Evolutionary conservation across 2,329 filamentous ascomycete species (phyloP), one percentile per base, ranked within the genome.

Genomic region (Cladosporium cucumerinum): DNA sequence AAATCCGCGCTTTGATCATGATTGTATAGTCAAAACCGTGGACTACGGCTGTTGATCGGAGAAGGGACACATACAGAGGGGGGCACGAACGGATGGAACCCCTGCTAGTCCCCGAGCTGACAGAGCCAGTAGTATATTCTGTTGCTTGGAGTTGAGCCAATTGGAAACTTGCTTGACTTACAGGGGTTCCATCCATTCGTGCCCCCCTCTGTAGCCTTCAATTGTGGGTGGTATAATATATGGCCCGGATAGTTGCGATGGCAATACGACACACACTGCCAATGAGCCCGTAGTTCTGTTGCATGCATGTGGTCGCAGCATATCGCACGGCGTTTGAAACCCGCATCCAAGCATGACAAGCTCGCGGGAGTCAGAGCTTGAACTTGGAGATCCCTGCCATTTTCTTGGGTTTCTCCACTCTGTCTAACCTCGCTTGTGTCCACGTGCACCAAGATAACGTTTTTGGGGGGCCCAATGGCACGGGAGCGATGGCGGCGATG

Each of bases 391-490:
- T 57, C 54, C 26, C 23, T 57, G 32, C 54, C 54, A 12, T 36
- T 57, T 23, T 32, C 14, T 39, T 57, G 32, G 10, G n/a, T 25
- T 32, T 55, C 51, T 55, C 51, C 51, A 34, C 51, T 25, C 14
- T 12, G 8, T 23, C 54, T 34, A 23, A 39, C 54, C 23, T 52
- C 48, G 23, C 16, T 25, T 28, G 48, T 16, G 54, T 43, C 48
- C 60, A 63, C 60, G 60, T 63, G 60, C 60, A 30, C 16, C 48
- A 28, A 63, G 60, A 63, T 63, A 63, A 55, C 60, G 60, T 43
- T 63, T 28, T 14, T 55, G 48, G 43, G 25, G 36, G 39, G 43
- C 25, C 43, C 25, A 36, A 48, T 61, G 58, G 39, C 16, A 26
- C 43, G n/a, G 14, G 21, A 11, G 58, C 43, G 26, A 49, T 51